These are phyloP conservation scores for Phycomyces nitens DNA, from an alignment of 192 early-diverging fungal species.

Conservation along the genomic window DNA sequence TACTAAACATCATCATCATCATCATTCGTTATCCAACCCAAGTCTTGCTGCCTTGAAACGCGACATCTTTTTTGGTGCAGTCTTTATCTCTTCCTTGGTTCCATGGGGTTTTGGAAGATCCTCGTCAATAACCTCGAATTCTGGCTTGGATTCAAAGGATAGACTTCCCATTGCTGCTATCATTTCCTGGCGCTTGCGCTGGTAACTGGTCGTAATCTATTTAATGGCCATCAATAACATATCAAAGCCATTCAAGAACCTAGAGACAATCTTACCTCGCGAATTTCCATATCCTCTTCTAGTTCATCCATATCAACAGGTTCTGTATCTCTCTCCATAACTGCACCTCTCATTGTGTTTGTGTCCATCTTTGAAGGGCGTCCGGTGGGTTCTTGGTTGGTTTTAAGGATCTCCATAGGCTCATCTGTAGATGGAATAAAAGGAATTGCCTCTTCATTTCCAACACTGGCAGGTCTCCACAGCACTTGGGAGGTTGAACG, in stretches of 20 bases:
- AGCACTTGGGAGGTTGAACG: neutral
- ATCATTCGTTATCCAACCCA: conserved; percentile 18
- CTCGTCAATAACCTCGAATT: conserved; percentile 33
- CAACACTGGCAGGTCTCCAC: conserved; percentile 7
- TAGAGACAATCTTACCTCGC: conserved; percentile 32
- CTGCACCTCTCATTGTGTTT: conserved; percentile 38
- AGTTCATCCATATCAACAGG: conserved; percentile 43
- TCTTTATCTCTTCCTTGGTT: conserved; percentile 1
- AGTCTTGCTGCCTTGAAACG: conserved; percentile 31
- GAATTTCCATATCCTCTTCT: conserved; percentile 48
- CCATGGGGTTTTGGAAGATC: conserved; percentile 24
- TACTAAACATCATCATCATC: too few relatives aligned
- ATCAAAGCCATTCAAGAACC: neutral
- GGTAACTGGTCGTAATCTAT: conserved; percentile 29
- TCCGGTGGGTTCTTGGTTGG: too few relatives aligned
- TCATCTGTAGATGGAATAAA: neutral
- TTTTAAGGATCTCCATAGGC: too few relatives aligned
- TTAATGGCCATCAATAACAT: neutral
- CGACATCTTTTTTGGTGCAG: conserved; percentile 18
- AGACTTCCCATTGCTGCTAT: conserved; percentile 30
- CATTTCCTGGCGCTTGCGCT: conserved; percentile 24
- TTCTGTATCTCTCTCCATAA: conserved; percentile 44
- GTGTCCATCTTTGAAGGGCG: conserved; percentile 34
- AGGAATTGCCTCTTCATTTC: neutral
- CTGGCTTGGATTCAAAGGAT: conserved; percentile 26